phyloP scores from a whole-genome alignment of 768 basidiomycete genomes.

The Hirschioporus abietinus region DNA sequence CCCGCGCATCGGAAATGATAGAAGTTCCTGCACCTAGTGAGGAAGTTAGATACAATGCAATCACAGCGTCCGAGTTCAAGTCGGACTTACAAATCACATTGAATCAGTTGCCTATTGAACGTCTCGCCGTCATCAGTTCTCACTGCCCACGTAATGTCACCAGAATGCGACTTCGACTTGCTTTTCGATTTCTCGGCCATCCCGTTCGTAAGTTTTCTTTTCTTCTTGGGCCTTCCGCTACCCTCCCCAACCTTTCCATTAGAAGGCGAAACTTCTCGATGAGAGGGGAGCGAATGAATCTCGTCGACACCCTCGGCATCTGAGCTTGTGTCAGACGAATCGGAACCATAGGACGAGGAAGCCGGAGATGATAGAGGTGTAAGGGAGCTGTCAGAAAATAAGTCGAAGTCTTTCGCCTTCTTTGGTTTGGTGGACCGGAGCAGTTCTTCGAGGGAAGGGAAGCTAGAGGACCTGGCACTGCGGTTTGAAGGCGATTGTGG shows the following conservation, averaged over 20 bases:
- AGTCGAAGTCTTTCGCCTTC: background rate
- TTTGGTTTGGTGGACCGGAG: background rate
- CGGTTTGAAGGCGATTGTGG: too few relatives aligned
- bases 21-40: background rate
- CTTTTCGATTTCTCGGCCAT: background rate
- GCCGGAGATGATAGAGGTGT: background rate
- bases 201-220: background rate
- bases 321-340: background rate
- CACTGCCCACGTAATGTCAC: background rate
- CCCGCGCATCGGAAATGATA: background rate
- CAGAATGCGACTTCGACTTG: too few relatives aligned
- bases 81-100: background rate
- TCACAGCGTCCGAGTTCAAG: background rate
- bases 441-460: too few relatives aligned
- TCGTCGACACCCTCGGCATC: background rate
- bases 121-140: background rate
- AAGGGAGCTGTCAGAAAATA: background rate
- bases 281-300: too few relatives aligned
- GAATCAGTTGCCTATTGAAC: background rate
- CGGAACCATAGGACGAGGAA: background rate
- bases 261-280: too few relatives aligned
- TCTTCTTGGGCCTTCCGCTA: background rate
- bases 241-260: background rate
- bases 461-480: too few relatives aligned
- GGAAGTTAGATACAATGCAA: background rate